Evolutionary conservation across 169 alveolate species (phyloP), one percentile per base, ranked within the genome.

Genomic region (Eimeria brunetti): DNA sequence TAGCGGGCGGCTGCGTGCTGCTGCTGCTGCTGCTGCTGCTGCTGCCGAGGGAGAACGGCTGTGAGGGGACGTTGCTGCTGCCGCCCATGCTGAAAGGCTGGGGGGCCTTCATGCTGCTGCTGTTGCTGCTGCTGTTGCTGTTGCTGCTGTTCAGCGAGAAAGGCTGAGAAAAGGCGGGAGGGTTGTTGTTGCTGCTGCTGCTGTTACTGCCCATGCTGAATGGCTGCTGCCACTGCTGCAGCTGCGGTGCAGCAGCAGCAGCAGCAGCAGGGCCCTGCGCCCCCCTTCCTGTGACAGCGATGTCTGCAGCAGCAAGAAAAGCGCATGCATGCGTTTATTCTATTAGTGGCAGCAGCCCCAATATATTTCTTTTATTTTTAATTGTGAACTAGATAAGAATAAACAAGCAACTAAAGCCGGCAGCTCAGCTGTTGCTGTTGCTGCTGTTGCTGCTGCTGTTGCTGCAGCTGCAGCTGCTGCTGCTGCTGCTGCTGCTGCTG

Each of bases 1-100:
- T 44, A 30, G 18, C 4, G 88, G 44, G 46, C 14, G n/a, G 88
- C 53, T 56, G 90, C 90, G 56, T 83, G 90, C 90, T 44, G 76
- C 90, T 83, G 90, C 90, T 83, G 90, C 56, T 83, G 90, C 76
- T 83, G 90, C 85, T 67, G 76, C 84, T 75, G 85, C 53, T 75
- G 85, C 58, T 83, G 76, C 90, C 75, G 51, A 53, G 27, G 8
- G 76, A 24, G 30, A 83, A 53, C 60, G 90, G 71, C 56, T 83
- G 90, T 67, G 71, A n/a, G 53, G 53, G 9, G 8, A 51, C 41
- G 76, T 44, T 36, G 90, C 90, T 83, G 90, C 62, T 83, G 75
- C 75, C 38, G 90, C 90, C 53, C n/a, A 83, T n/a, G 30, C 76
- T 83, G 30, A 83, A 83, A 8, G 90, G 90, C 71, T 83, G 76